Evolutionary conservation across 129 eudicot species (phyloP), one percentile per base, ranked within the genome.

Genomic region (Logfia minima): DNA sequence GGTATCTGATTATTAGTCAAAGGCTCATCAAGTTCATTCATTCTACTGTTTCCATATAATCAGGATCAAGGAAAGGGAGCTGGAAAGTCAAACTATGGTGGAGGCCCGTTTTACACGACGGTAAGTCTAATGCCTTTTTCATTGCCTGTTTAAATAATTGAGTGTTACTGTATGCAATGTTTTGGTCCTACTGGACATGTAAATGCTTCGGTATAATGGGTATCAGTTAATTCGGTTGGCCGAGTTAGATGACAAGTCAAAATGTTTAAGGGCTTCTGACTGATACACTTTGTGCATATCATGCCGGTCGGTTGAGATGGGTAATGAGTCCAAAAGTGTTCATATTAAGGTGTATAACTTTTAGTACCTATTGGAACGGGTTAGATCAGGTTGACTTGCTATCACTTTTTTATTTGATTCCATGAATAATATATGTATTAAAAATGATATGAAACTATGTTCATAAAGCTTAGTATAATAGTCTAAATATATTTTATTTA

Each of bases 51-150:
- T 48, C 59, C 37, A 56, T 34, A 19, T 64, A 43, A n/a, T 41
- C 87, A 86, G 87, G 85, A 79, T 35, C 80, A 72, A 64, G 88
- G 86, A 24, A 86, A 84, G 72, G 77, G 82, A 56, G 76, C 80
- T 2, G 85, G 81, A 24, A 81, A 81, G 75, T 35, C 87, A 17
- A 88, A 78, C 66, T 84, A 71, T 59, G 56, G 85, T 78, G 89
- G 96, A 77, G 93, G 90, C 68, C 72, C 86, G 29, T 87, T 87
- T 74, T 88, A 75, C 80, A 78, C 83, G 0, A 79, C 86, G 31
- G 91, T 90, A 73, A 80, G 85, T 80, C 52, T 53, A 53, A 53
- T 53, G 23, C 22, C 23, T 39, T 53, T 18, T 23, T 53, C 60
- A 1, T 53, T 18, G 60, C 21, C 9, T 4, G 60, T 53, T 18